These are phyloP conservation scores for Phaeotremella skinneri DNA, from an alignment of 768 basidiomycete genomes.

Conservation along the genomic window DNA sequence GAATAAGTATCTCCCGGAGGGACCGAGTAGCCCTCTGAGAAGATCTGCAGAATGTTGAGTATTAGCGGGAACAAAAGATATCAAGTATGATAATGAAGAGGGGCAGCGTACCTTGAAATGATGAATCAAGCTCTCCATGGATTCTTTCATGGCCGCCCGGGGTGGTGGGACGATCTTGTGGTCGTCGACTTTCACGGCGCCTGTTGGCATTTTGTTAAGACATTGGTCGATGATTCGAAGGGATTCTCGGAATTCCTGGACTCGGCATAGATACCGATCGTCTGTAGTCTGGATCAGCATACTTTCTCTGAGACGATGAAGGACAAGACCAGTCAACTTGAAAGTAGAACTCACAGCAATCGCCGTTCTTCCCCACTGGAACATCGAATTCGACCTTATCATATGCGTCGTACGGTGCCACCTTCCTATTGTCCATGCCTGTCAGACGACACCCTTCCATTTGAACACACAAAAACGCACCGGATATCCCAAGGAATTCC, in stretches of 20 bases:
- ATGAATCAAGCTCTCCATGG: constrained; percentile 96
- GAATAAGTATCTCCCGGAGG: constrained; percentile 87
- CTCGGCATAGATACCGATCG: constrained; percentile 93
- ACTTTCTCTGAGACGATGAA: neutral
- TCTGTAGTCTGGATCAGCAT: constrained; percentile 47
- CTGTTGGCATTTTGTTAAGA: constrained; percentile 93
- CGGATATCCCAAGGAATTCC: constrained; percentile 93
- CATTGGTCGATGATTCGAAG: constrained; percentile 87
- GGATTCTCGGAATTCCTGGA: constrained; percentile 96
- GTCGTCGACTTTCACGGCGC: constrained; percentile 91
- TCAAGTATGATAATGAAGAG: neutral
- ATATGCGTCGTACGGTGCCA: constrained; percentile 93
- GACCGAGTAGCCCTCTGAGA: constrained; percentile 94
- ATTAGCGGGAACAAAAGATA: neutral
- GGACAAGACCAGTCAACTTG: neutral
- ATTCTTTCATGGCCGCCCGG: constrained; percentile 97
- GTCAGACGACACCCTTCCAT: neutral
- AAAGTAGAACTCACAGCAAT: constrained; percentile 62
- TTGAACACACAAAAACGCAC: constrained; percentile 20
- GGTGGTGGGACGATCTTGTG: constrained; percentile 96
- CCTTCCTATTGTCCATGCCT: constrained; percentile 56
- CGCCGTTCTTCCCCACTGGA: constrained; percentile 93
- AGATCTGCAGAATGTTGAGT: constrained; percentile 61
- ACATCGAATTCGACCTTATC: constrained; percentile 96
- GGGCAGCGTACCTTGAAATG: constrained; percentile 79